Evolutionary conservation across 352 stramenopile species (phyloP), one percentile per base, ranked within the genome.

Genomic region (Phytophthora europaea): DNA sequence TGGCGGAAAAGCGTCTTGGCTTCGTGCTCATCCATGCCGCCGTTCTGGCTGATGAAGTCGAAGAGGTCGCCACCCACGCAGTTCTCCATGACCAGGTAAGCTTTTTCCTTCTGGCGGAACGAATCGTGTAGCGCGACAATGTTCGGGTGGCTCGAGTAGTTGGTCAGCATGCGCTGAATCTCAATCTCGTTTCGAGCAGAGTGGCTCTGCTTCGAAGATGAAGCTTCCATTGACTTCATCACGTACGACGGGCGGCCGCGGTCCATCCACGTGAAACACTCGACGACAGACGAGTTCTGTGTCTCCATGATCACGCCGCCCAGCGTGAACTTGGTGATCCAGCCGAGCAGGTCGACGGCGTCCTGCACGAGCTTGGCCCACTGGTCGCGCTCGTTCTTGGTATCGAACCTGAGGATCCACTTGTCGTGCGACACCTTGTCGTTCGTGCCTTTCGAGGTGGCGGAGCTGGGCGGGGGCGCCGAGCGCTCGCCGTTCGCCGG

Each of bases 301-400:
- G 83, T 85, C 59, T 87, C 74, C 58, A 87, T 89, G 16, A 92
- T 71, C 23, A 92, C 73, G 28, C 70, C 75, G 23, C 86, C 85
- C 10, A 92, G 67, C 7, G 82, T 90, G 65, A 90, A 94, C 66
- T 90, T 94, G 74, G 81, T 78, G 55, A 91, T 89, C 86, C 86
- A 93, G 28, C 71, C 66, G 12, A 91, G 75, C 62, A 93, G 70
- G 31, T 93, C 86, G 20, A 91, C 67, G 13, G 83, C 76, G 67
- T 93, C 84, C 72, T 93, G 83, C 26, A 90, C 73, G 18, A 89
- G 80, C 62, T 89, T 88, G 38, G 82, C 83, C 79, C 83, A 91
- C 51, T 58, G 31, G 60, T 91, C 86, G 22, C 84, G 83, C 67
- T 93, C 86, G 51, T 80, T 84, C 72, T 93, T 93, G n/a, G 76